Base-by-base conservation (phyloP, 257 asterid genomes). In the Solanum appendiculatum region DNA sequence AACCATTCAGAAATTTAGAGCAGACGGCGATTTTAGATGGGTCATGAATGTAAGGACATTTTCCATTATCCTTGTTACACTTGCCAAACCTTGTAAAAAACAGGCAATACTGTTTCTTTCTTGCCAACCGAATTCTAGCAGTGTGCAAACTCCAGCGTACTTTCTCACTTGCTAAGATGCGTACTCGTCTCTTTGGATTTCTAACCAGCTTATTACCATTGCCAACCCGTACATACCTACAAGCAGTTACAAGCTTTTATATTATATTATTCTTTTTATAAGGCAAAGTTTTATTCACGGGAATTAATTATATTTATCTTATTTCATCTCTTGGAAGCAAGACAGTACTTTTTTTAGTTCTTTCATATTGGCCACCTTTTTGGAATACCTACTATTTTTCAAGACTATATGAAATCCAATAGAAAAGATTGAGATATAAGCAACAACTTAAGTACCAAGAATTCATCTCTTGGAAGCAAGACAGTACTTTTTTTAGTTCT, bases 81-180 rank as follows among this genome's bases (percentile, higher is more conserved):
- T 93, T 95, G 51, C 99, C 99, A 88, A 92, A 97, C 92, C 95
- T 96, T 12, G 99, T 96, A 84, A 96, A 97, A 83, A 96, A 97
- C 91, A 94, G 99, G 90, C 99, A 97, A 89, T 93, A 96, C 89
- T 86, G 94, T 86, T 87, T 97, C 94, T 94, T 96, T 89, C 93
- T 92, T 85, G 96, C 96, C 96, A 96, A 89, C 86, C 98, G 94
- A 91, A 96, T 87, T 86, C 99, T 91, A 70, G 98, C 98, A 90
- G 98, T 96, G 88, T 95, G 99, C 91, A 97, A 92, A 89, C 99
- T 97, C 99, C 99, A 94, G 48, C 98, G 94, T 78, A 97, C 98
- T 87, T 93, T 97, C 93, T 97, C 98, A 40, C 92, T 95, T 58
- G 99, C 99, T 74, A 97, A 91, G 69, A 91, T 86, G 85, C 99